Evolutionary conservation across 1,139 yeast genomes (phyloP).

Genomic region (Nakaseomyces nivariensis): DNA sequence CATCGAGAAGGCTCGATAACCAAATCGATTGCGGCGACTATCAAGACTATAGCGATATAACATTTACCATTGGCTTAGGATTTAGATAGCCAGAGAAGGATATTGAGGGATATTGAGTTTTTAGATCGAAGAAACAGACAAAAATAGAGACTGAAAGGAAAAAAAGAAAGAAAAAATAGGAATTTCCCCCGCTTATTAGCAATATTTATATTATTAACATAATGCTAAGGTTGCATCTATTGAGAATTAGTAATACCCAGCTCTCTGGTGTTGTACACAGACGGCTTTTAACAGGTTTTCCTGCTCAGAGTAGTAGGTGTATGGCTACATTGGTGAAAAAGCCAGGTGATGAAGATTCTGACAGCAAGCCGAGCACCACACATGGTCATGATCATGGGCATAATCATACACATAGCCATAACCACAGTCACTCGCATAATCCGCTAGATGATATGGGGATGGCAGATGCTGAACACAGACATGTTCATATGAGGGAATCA

Average conservation of each 20-base stretch:
- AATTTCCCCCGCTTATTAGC: not conserved
- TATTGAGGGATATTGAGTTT: no score
- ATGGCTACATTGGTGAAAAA: slow-evolving; percentile 6
- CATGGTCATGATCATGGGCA: not conserved
- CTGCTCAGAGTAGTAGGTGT: slow-evolving; percentile 2
- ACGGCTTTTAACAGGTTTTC: slow-evolving; percentile 4
- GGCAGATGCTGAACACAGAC: slow-evolving; percentile 25
- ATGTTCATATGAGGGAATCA: slow-evolving; percentile 31
- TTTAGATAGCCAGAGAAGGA: no score
- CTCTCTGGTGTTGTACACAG: slow-evolving; percentile 8
- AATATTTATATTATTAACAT: not conserved
- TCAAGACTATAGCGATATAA: no score
- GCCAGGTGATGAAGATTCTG: slow-evolving; percentile 6
- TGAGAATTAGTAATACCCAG: slow-evolving; percentile 11
- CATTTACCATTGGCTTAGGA: no score
- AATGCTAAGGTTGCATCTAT: not conserved
- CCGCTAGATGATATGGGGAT: not conserved
- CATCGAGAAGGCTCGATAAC: no score
- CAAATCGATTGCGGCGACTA: no score
- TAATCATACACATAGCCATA: not conserved
- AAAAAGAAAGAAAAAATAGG: not conserved
- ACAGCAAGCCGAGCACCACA: slow-evolving; percentile 6
- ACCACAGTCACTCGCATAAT: not conserved
- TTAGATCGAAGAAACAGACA: no score
- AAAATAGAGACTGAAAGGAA: not conserved